Evolutionary conservation across 768 basidiomycete genomes (phyloP).

Genomic region (Macrolepiota fuliginosa): DNA sequence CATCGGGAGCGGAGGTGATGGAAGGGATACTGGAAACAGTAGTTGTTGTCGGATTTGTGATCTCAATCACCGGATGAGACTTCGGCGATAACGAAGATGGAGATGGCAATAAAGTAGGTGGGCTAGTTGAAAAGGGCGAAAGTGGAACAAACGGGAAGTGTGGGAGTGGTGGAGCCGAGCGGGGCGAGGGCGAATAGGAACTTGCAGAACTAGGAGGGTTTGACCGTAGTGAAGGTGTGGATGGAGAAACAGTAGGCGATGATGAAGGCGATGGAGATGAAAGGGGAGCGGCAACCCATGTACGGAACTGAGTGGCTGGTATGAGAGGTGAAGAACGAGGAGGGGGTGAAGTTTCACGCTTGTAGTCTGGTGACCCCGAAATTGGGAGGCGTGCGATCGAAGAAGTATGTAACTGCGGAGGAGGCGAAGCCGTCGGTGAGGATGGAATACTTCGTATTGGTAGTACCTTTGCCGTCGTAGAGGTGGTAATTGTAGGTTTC

Average conservation of each 20-base stretch:
- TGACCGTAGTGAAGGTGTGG: background rate
- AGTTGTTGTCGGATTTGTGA: constrained; percentile 5
- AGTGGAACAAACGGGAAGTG: background rate
- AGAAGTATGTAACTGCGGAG: background rate
- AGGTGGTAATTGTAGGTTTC: background rate
- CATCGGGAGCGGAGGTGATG: background rate
- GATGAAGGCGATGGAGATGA: background rate
- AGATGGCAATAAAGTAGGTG: background rate
- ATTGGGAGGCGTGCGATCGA: background rate
- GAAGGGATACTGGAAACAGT: background rate
- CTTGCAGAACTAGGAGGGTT: background rate
- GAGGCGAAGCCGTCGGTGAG: background rate
- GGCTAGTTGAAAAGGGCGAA: background rate
- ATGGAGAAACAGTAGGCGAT: background rate
- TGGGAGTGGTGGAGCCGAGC: background rate
- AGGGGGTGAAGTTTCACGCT: constrained; percentile 5
- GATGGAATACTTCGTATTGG: constrained; percentile 5
- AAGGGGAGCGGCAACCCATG: background rate
- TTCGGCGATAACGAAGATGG: background rate
- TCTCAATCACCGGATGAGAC: background rate
- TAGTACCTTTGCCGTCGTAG: constrained; percentile 1
- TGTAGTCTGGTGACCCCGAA: constrained; percentile 6
- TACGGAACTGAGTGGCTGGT: background rate
- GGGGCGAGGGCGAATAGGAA: background rate
- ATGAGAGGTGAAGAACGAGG: background rate